Percentiles rank a stretch among this genome's conserved stretches.
Conservation (phyloP, 2,329 filamentous ascomycete species). For the Biscogniauxia sp. region DNA sequence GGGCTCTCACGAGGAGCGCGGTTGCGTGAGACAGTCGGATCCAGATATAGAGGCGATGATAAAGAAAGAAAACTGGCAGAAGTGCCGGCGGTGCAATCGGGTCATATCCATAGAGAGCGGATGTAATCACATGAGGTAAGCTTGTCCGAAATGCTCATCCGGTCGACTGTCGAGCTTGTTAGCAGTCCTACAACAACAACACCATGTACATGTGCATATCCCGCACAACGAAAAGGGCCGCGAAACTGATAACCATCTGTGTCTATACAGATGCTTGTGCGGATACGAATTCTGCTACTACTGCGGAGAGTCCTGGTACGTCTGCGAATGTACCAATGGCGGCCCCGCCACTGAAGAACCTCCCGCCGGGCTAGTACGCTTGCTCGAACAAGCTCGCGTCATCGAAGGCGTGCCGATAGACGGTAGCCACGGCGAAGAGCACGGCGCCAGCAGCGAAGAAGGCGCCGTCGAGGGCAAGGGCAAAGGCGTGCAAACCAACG, state of each 20-base stretch:
- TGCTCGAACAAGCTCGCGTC: too few relatives aligned
- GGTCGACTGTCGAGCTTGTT: too few relatives aligned
- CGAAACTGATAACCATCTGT: not conserved
- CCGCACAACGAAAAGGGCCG: not conserved
- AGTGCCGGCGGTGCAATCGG: slow-evolving; percentile 4
- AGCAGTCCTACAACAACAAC: not conserved
- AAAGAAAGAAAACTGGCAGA: not conserved
- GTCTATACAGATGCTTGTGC: not conserved
- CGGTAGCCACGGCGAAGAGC: too few relatives aligned
- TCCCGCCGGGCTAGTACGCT: not conserved
- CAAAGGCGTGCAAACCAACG: too few relatives aligned
- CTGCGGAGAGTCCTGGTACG: not conserved
- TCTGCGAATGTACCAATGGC: not conserved
- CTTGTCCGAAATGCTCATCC: not conserved
- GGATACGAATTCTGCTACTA: not conserved
- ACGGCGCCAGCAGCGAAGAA: too few relatives aligned
- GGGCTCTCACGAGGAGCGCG: not conserved
- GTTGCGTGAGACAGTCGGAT: not conserved
- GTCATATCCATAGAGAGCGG: slow-evolving; percentile 2
- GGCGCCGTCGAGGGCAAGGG: too few relatives aligned
- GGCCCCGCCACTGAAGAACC: not conserved
- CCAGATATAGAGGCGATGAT: not conserved
- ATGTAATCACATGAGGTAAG: slow-evolving; percentile 13
- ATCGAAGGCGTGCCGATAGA: too few relatives aligned
- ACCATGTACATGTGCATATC: not conserved